phyloP scores from a whole-genome alignment of 2,329 filamentous ascomycete species.

The Lasiodiplodia gonubiensis region DNA sequence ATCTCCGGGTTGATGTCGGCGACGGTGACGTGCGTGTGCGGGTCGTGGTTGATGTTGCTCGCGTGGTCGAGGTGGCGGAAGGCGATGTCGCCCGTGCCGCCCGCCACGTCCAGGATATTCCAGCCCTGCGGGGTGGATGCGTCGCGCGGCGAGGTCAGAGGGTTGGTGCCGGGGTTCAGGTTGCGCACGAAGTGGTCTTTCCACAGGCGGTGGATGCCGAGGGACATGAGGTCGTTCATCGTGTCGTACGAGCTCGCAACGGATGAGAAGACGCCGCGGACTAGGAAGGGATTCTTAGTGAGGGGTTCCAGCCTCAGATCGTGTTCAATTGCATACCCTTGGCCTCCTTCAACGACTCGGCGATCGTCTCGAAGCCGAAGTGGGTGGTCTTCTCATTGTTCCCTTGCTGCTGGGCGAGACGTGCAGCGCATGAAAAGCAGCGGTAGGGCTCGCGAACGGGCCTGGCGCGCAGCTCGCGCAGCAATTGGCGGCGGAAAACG shows the following conservation, averaged over 20 bases:
- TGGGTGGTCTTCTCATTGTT: slow-evolving; percentile 71
- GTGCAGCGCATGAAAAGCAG: slow-evolving; percentile 58
- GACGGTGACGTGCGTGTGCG: slow-evolving; percentile 82
- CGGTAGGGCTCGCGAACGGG: slow-evolving; percentile 44
- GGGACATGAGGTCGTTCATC: slow-evolving; percentile 99
- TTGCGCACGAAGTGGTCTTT: slow-evolving; percentile 95
- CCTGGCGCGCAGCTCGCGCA: slow-evolving; percentile 32
- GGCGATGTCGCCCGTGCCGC: slow-evolving; percentile 96
- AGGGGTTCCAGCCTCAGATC: neutral
- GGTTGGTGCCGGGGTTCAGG: slow-evolving; percentile 77
- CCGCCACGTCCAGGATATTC: slow-evolving; percentile 92
- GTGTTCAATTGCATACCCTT: slow-evolving; percentile 55
- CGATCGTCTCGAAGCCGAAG: slow-evolving; percentile 87
- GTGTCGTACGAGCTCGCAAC: slow-evolving; percentile 94
- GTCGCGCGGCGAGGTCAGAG: slow-evolving; percentile 47
- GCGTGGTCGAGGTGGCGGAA: slow-evolving; percentile 94
- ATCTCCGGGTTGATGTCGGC: slow-evolving; percentile 96
- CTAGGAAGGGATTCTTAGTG: slow-evolving; percentile 53
- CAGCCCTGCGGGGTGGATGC: slow-evolving; percentile 53
- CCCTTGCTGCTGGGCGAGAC: slow-evolving; percentile 45
- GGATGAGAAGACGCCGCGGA: slow-evolving; percentile 90
- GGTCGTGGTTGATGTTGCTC: slow-evolving; percentile 78
- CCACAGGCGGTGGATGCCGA: slow-evolving; percentile 96
- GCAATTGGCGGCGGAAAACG: slow-evolving; percentile 41
- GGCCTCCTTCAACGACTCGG: slow-evolving; percentile 77